A percentile compares a stretch with the other conserved stretches of the same genome.
These are phyloP conservation scores for Coemansia sp. DNA, from an alignment of 192 early-diverging fungal genomes.

Conservation along the genomic window DNA sequence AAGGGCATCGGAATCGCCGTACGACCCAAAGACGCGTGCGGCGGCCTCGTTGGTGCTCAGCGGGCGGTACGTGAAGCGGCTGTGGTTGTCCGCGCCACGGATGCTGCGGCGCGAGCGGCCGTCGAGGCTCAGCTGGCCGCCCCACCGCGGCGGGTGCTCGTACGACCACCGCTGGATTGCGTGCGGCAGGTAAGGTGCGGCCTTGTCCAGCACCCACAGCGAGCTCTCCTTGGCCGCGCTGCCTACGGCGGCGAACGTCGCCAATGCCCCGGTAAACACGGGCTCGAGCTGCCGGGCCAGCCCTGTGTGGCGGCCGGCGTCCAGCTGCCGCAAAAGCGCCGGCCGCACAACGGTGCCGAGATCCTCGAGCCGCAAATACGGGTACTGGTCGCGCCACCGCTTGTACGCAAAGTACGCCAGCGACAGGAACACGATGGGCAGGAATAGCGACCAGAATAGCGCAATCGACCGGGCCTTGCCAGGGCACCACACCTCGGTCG, in stretches of 20 bases:
- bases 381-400: constrained; percentile 39
- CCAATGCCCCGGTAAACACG: constrained; percentile 36
- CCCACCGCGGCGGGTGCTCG: constrained; percentile 50
- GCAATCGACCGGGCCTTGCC: constrained; percentile 53
- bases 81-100: constrained; percentile 8
- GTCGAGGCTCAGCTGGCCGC: constrained; percentile 27
- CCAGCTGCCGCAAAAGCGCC: constrained; percentile 14
- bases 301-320: constrained; percentile 12
- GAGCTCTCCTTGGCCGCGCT: constrained; percentile 31
- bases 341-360: constrained; percentile 32
- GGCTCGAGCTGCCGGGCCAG: constrained; percentile 33
- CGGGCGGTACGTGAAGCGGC: constrained; percentile 33
- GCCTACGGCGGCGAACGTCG: constrained; percentile 33
- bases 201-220: constrained; percentile 40
- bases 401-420: constrained; percentile 43
- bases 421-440: constrained; percentile 31
- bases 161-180: constrained; percentile 49
- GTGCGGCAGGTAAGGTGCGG: constrained; percentile 38
- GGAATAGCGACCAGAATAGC: constrained; percentile 35
- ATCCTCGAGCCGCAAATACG: constrained; percentile 47
- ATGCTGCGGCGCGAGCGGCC: constrained; percentile 22
- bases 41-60: constrained; percentile 32
- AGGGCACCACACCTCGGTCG: constrained; percentile 65
- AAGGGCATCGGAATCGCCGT: constrained; percentile 7
- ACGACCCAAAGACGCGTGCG: constrained; percentile 10